Evolutionary conservation across 768 basidiomycete species (phyloP).

Genomic region (Fomitopsis pulvina): DNA sequence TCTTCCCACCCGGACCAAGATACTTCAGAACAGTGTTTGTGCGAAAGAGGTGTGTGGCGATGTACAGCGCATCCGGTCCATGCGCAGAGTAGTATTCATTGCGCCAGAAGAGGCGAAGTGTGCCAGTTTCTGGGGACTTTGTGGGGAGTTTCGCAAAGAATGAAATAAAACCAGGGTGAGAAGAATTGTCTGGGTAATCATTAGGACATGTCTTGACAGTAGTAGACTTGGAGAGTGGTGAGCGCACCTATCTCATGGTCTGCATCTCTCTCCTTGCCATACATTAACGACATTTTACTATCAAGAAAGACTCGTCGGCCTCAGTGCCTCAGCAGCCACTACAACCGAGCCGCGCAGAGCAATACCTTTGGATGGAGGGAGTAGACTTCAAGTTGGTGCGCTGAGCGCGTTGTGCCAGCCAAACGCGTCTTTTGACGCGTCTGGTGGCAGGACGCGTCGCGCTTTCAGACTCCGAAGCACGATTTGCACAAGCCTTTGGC

Average conservation of each 20-base stretch:
- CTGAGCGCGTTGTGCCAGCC: too few relatives aligned
- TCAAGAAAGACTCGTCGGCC: too few relatives aligned
- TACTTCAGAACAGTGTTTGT: conserved; percentile 93
- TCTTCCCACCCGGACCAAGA: conserved; percentile 60
- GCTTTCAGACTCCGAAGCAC: conserved; percentile 9
- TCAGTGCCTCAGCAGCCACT: too few relatives aligned
- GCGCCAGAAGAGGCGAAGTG: conserved; percentile 83
- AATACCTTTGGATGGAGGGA: too few relatives aligned
- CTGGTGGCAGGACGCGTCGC: conserved; percentile 8
- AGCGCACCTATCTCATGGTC: conserved; percentile 27
- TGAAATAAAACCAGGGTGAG: conserved; percentile 74
- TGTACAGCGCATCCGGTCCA: conserved; percentile 81
- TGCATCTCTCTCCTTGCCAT: conserved; percentile 55
- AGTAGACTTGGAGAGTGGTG: background rate
- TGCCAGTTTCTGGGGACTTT: conserved; percentile 71
- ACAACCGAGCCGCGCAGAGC: too few relatives aligned
- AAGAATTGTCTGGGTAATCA: conserved; percentile 40
- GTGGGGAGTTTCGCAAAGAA: conserved; percentile 57
- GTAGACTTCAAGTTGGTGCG: too few relatives aligned
- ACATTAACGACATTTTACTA: conserved; percentile 54
- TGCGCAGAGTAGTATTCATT: conserved; percentile 85
- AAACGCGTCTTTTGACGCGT: too few relatives aligned
- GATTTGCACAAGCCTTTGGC: background rate
- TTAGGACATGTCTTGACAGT: background rate
- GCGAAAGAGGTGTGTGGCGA: conserved; percentile 76